Evolutionary conservation across 257 asterid species (phyloP).

Genomic region (Solanum dulcamara): DNA sequence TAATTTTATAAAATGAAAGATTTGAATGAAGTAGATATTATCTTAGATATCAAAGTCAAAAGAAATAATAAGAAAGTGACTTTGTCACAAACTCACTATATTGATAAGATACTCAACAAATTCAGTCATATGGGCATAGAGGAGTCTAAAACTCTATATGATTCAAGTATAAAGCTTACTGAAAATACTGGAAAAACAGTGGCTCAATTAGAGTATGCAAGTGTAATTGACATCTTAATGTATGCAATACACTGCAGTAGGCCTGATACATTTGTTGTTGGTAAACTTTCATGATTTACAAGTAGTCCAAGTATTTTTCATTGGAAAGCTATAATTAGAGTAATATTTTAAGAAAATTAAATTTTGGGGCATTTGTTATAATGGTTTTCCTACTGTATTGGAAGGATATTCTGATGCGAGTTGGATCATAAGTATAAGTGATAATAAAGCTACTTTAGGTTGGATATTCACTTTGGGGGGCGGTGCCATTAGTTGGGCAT

Average conservation of each 20-base stretch:
- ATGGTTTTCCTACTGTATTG: background rate
- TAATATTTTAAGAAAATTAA: background rate
- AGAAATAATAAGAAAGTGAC: too few species aligned
- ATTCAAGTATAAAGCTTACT: background rate
- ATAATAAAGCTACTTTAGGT: background rate
- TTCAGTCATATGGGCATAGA: too few species aligned
- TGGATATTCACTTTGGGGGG: background rate
- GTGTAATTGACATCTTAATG: too few species aligned
- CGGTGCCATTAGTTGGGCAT: background rate
- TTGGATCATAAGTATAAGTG: background rate
- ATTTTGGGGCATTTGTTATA: background rate
- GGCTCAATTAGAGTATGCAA: background rate
- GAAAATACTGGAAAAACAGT: background rate
- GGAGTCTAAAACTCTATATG: background rate
- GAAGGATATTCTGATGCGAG: too few species aligned
- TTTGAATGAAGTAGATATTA: background rate
- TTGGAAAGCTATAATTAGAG: background rate
- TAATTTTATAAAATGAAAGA: background rate
- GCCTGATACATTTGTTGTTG: background rate
- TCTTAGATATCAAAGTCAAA: background rate
- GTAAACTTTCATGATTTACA: background rate
- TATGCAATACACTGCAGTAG: background rate
- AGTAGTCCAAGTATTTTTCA: background rate
- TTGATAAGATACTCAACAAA: too few species aligned
- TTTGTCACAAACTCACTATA: background rate